phyloP scores from a whole-genome alignment of 2,329 filamentous ascomycete species.

The Epicoccum sorghinum region DNA sequence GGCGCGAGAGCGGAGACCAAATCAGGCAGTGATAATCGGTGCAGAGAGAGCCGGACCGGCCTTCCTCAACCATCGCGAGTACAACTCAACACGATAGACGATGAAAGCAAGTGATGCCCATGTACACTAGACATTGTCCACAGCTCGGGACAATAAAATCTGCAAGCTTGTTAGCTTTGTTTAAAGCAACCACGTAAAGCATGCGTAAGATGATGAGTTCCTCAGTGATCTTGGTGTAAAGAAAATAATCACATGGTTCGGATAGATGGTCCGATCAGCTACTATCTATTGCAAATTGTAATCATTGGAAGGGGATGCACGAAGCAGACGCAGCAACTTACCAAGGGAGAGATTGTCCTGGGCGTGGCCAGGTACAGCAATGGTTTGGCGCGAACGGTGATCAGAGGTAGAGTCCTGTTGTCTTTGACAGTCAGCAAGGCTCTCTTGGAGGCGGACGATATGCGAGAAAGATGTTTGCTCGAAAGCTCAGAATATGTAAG shows the following conservation, averaged over 20 bases:
- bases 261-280: slow-evolving; percentile 56
- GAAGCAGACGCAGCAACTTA: slow-evolving; percentile 1
- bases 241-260: slow-evolving; percentile 57
- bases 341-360: background rate
- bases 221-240: slow-evolving; percentile 74
- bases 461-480: background rate
- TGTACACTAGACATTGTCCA: too few relatives aligned
- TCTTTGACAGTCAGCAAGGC: slow-evolving; percentile 22
- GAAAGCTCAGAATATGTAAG: slow-evolving; percentile 96
- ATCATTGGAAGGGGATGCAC: slow-evolving; percentile 62
- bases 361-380: background rate
- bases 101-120: background rate
- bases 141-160: background rate
- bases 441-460: background rate
- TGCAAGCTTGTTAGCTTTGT: slow-evolving; percentile 32
- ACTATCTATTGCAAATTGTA: slow-evolving; percentile 71
- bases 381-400: background rate
- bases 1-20: slow-evolving; percentile 1
- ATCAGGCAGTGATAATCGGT: background rate
- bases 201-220: slow-evolving; percentile 35
- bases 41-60: background rate
- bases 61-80: slow-evolving; percentile 7
- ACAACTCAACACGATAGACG: background rate
- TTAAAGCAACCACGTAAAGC: slow-evolving; percentile 13
- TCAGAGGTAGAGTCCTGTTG: background rate